Evolutionary conservation across 2,329 filamentous ascomycete genomes (phyloP).

Genomic region (Bipolaris bicolor): DNA sequence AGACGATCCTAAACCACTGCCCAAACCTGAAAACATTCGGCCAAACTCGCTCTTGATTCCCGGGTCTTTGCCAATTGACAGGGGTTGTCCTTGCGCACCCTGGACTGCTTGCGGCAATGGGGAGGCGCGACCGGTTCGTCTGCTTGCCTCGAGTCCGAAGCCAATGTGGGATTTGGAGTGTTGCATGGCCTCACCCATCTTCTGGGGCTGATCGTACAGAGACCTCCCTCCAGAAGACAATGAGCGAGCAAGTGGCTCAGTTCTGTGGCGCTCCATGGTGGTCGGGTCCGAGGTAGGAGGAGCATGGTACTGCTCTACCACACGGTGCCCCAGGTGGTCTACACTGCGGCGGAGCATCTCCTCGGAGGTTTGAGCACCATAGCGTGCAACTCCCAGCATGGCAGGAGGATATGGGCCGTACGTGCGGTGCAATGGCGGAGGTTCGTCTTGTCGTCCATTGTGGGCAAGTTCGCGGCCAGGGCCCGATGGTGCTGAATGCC

Average conservation of each 20-base stretch:
- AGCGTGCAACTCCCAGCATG: constrained; percentile 32
- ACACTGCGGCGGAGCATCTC: constrained; percentile 44
- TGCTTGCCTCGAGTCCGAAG: constrained; percentile 74
- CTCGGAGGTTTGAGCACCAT: constrained; percentile 31
- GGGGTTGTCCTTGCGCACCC: constrained; percentile 81
- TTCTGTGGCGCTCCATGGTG: constrained; percentile 41
- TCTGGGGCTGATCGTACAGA: constrained; percentile 48
- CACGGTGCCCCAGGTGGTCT: constrained; percentile 42
- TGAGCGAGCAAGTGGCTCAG: constrained; percentile 44
- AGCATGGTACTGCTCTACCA: constrained; percentile 48
- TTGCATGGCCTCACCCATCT: constrained; percentile 61
- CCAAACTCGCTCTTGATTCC: constrained; percentile 95
- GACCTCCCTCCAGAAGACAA: constrained; percentile 43
- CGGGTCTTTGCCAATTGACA: constrained; percentile 80
- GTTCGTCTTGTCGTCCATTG: constrained; percentile 42
- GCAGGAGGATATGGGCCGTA: constrained; percentile 41
- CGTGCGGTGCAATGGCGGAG: constrained; percentile 33
- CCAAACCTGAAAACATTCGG: constrained; percentile 94
- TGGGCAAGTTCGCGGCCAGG: constrained; percentile 29
- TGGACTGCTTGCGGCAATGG: constrained; percentile 93
- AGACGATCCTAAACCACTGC: constrained; percentile 66
- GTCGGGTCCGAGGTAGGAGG: constrained; percentile 49
- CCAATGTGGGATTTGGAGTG: constrained; percentile 73
- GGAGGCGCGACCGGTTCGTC: constrained; percentile 81
- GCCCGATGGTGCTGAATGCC: constrained; percentile 35